Evolutionary conservation across 2,329 filamentous ascomycete genomes (phyloP), one percentile per base, ranked within the genome.

Genomic region (Chaetomiaceae sp.): DNA sequence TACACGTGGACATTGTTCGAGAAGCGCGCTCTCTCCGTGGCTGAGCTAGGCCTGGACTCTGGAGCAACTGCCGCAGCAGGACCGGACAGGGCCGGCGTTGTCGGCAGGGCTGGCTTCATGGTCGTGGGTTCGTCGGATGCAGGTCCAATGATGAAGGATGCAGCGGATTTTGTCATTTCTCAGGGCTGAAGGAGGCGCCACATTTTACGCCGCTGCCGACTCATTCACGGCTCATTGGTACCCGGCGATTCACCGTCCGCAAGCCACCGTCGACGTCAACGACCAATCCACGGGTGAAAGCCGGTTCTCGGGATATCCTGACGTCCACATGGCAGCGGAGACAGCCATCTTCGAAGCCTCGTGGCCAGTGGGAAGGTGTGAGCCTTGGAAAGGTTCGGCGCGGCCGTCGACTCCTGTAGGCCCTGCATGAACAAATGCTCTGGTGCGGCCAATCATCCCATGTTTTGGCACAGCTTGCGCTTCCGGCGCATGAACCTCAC

Each of bases 151-250:
- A 16, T 21, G 38, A 41, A 21, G 18, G n/a, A n/a, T n/a, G n/a
- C n/a, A n/a, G n/a, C n/a, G 16, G 29, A n/a, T 5, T 27, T 46
- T 11, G 27, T 36, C 18, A 33, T 25, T 14, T 45, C 32, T 48
- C 54, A 54, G 54, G 56, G 56, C 58, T 58, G 54, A 51, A n/a
- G 23, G 37, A 37, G 46, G 41, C 57, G 59, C 57, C 55, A 58
- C 57, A 43, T n/a, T 20, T 10, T n/a, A 11, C 16, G 45, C 32
- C 36, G 38, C 25, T 38, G 11, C 45, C 48, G 41, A 49, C 27
- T 43, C 29, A 38, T 53, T 36, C 46, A 48, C 34, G 33, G 38
- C 38, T 53, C 53, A 57, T 60, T 60, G 49, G 58, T 20, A 41
- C 21, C 23, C 18, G 30, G 27, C 21, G 36, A 37, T 34, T 47